These are phyloP conservation scores for Phialocephala sp. DNA, from an alignment of 2,329 filamentous ascomycete species.

Conservation along the genomic window DNA sequence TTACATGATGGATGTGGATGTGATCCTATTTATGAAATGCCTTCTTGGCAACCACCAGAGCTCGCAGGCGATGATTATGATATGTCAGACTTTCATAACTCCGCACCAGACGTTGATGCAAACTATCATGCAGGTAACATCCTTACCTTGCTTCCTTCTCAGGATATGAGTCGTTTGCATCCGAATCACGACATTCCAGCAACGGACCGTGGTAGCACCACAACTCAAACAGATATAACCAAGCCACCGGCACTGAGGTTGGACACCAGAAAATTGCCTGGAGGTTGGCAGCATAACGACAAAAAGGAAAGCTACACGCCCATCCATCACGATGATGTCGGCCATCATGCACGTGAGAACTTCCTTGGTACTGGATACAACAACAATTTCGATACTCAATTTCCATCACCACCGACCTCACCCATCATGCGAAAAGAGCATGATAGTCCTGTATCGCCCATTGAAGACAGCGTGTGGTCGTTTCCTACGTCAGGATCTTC, in stretches of 20 bases:
- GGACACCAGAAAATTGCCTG: not conserved
- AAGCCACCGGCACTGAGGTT: not conserved
- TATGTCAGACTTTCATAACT: not conserved
- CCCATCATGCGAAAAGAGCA: not conserved
- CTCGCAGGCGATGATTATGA: not conserved
- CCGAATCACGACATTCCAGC: not conserved
- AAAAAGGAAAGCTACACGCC: not conserved
- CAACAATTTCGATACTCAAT: not conserved
- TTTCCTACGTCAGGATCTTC: not conserved
- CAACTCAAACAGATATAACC: not conserved
- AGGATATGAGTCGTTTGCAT: not conserved
- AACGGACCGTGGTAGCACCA: not conserved
- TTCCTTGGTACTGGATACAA: not conserved
- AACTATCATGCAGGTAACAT: not conserved
- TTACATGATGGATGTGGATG: not conserved
- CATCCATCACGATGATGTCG: not conserved
- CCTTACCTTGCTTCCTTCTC: not conserved
- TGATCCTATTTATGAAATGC: not conserved
- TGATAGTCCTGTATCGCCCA: slow-evolving; percentile 6
- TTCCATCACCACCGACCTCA: slow-evolving; percentile 5
- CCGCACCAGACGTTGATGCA: not conserved
- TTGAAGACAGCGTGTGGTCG: not conserved
- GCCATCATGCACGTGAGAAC: not conserved
- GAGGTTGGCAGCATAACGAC: not conserved
- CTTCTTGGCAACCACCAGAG: not conserved